A percentile compares a stretch with the other conserved stretches of the same genome.
phyloP scores from a whole-genome alignment of 495 filamentous ascomycete genomes.

The Penicillium canescens region DNA sequence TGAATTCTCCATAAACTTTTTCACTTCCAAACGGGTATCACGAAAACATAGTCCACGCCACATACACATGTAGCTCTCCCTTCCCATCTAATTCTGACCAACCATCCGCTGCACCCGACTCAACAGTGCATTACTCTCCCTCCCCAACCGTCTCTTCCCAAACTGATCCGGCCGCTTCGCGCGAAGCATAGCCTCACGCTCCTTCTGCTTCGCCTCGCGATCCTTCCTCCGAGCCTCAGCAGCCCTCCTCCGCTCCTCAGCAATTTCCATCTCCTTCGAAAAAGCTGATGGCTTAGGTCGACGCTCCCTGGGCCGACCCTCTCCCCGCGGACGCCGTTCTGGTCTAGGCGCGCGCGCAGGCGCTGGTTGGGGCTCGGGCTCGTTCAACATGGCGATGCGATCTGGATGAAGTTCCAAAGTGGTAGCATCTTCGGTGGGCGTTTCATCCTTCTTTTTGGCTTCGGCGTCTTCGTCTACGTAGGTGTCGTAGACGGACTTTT shows the following conservation, averaged over 20 bases:
- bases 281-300: constrained; percentile 68
- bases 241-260: constrained; percentile 63
- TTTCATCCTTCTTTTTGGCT: constrained; percentile 21
- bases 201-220: constrained; percentile 58
- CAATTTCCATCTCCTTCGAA: constrained; percentile 71
- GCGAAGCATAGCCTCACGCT: constrained; percentile 70
- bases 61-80: background rate
- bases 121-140: constrained; percentile 80
- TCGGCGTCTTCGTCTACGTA: constrained; percentile 25
- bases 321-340: constrained; percentile 18
- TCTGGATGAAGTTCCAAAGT: constrained; percentile 69
- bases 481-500: constrained; percentile 34
- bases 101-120: constrained; percentile 79
- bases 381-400: constrained; percentile 66
- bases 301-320: constrained; percentile 29
- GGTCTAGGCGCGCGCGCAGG: constrained; percentile 24
- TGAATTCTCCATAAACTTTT: constrained; percentile 14
- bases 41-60: constrained; percentile 9
- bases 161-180: constrained; percentile 72
- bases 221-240: constrained; percentile 61
- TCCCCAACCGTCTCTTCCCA: constrained; percentile 80
- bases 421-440: constrained; percentile 16
- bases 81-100: constrained; percentile 26
- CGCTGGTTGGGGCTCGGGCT: constrained; percentile 34
- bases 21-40: constrained; percentile 26